phyloP scores from a whole-genome alignment of 2,329 filamentous ascomycete species.

The Graphium sp. region DNA sequence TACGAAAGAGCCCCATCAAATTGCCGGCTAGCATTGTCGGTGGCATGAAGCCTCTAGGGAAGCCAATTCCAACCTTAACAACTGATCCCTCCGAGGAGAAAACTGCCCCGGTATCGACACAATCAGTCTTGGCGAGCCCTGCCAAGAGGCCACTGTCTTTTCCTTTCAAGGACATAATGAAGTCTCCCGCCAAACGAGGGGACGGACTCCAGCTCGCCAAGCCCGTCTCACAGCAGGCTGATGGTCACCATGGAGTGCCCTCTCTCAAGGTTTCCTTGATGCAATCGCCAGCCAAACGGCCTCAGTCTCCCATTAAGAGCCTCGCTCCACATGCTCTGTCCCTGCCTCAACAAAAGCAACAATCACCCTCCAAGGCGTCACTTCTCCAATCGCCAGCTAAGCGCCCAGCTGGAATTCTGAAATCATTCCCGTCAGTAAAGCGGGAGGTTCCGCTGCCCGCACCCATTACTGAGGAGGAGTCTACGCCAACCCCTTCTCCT shows the following conservation, averaged over 20 bases:
- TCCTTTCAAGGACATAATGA: slow-evolving; percentile 36
- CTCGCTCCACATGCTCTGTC: slow-evolving; percentile 12
- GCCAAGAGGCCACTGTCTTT: slow-evolving; percentile 35
- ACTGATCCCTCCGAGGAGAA: slow-evolving; percentile 1
- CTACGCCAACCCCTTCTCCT: too few relatives aligned
- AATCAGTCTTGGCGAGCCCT: slow-evolving; percentile 29
- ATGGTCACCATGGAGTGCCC: slow-evolving; percentile 7
- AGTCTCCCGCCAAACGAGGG: slow-evolving; percentile 34
- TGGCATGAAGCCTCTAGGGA: slow-evolving; percentile 7
- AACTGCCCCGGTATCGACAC: neutral
- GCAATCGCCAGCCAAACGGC: slow-evolving; percentile 33
- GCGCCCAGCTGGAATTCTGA: slow-evolving; percentile 16
- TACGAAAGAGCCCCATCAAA: slow-evolving; percentile 40
- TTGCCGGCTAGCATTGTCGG: slow-evolving; percentile 12
- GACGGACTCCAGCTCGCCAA: slow-evolving; percentile 19
- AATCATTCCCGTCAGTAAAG: slow-evolving; percentile 8
- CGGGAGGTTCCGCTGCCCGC: neutral
- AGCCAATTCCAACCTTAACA: slow-evolving; percentile 4
- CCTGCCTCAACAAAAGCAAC: slow-evolving; percentile 11
- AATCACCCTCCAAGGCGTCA: slow-evolving; percentile 26
- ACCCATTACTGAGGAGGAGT: too few relatives aligned
- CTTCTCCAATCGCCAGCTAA: slow-evolving; percentile 36
- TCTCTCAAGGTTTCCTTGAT: slow-evolving; percentile 22
- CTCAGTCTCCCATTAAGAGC: slow-evolving; percentile 24
- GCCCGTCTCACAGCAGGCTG: slow-evolving; percentile 6